A percentile compares a stretch with the other conserved stretches of the same genome.
Evolutionary conservation across 1,139 yeast genomes (phyloP).

Genomic region (Hemisphaericaspora xylofermentans): DNA sequence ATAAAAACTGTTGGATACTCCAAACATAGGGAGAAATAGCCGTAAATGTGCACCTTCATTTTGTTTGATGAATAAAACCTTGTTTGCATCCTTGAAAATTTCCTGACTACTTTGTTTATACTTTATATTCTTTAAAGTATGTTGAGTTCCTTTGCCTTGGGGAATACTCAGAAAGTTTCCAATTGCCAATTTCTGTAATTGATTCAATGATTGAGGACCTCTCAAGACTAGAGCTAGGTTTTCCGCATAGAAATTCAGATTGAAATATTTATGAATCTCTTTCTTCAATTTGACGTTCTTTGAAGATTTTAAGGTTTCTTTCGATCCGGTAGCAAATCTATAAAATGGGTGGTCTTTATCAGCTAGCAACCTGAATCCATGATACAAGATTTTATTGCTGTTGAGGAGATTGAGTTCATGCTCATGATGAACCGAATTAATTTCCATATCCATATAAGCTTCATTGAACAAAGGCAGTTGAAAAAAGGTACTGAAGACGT

Average conservation of each 20-base stretch:
- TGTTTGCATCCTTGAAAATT: slow-evolving; percentile 4
- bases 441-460: slow-evolving; percentile 46
- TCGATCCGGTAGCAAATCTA: slow-evolving; percentile 49
- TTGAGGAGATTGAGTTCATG: slow-evolving; percentile 51
- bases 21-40: slow-evolving; percentile 36
- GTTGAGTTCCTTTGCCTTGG: background rate
- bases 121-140: background rate
- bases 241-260: slow-evolving; percentile 28
- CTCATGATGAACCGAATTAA: slow-evolving; percentile 62
- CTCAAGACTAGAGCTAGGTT: slow-evolving; percentile 57
- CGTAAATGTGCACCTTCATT: slow-evolving; percentile 22
- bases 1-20: slow-evolving; percentile 20
- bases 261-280: slow-evolving; percentile 27
- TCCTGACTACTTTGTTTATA: background rate
- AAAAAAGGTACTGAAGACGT: slow-evolving; percentile 54
- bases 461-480: slow-evolving; percentile 48
- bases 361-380: slow-evolving; percentile 55
- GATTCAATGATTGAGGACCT: slow-evolving; percentile 63
- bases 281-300: slow-evolving; percentile 17
- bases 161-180: slow-evolving; percentile 33
- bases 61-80: slow-evolving; percentile 13
- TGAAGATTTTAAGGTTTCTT: slow-evolving; percentile 26
- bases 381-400: slow-evolving; percentile 49
- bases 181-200: slow-evolving; percentile 50
- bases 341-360: slow-evolving; percentile 40